Evolutionary conservation across 306 rosid genomes (phyloP).

Genomic region (Elaeagnus macrophylla): DNA sequence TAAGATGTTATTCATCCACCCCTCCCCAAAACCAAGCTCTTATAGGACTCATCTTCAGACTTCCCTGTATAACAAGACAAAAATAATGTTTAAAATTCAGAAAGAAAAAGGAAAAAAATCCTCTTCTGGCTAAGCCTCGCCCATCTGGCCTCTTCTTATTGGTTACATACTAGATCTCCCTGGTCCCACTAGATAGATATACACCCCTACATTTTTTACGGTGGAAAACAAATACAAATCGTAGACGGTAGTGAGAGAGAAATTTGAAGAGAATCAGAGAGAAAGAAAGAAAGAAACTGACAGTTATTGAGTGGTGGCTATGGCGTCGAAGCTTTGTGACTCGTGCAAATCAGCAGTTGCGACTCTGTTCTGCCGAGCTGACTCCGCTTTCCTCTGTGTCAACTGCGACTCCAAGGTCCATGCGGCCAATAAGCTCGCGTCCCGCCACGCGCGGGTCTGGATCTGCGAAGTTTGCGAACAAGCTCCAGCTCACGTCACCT

Average conservation of each 20-base stretch:
- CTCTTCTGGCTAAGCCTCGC: conserved; percentile 41
- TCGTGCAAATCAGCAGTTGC: conserved; percentile 79
- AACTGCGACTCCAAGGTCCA: conserved; percentile 66
- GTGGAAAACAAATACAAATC: neutral
- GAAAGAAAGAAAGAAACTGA: neutral
- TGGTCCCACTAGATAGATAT: conserved; percentile 40
- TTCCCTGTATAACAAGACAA: neutral
- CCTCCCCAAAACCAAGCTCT: no score
- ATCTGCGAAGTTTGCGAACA: conserved; percentile 91
- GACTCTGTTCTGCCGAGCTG: conserved; percentile 78
- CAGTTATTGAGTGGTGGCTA: conserved; percentile 3
- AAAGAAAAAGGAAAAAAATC: neutral
- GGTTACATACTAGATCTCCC: conserved; percentile 23
- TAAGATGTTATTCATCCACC: no score
- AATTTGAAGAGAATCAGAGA: neutral
- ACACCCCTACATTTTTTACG: neutral
- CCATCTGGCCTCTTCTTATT: conserved; percentile 29
- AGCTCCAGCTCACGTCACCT: conserved; percentile 80
- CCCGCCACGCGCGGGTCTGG: conserved; percentile 83
- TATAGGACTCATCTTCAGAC: no score
- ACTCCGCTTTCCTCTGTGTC: conserved; percentile 77
- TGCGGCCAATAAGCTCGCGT: conserved; percentile 89
- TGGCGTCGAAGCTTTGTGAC: conserved; percentile 94
- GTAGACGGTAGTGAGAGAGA: neutral
- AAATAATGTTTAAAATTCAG: neutral